Evolutionary conservation across 2,329 filamentous ascomycete species (phyloP).

Genomic region (Chalaropsis ovoidea): DNA sequence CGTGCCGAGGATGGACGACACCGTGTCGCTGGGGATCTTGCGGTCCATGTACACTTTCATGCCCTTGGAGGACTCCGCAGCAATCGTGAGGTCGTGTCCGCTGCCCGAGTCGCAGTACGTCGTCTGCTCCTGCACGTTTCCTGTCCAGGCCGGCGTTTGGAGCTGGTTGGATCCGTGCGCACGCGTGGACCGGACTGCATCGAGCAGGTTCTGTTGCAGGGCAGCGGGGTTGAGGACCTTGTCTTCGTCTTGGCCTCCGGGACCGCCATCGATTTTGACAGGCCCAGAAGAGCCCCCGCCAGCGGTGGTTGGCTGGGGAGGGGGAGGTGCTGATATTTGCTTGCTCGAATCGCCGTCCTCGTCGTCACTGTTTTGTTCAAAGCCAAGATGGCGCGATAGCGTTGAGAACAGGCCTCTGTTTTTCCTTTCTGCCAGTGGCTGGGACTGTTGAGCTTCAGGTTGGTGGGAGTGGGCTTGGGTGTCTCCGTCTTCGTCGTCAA

Average conservation of each 20-base stretch:
- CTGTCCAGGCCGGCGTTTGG: constrained; percentile 60
- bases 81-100: constrained; percentile 60
- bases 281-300: constrained; percentile 10
- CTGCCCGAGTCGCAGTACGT: constrained; percentile 76
- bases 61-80: constrained; percentile 58
- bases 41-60: constrained; percentile 65
- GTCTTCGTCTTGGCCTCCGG: constrained; percentile 33
- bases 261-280: constrained; percentile 20
- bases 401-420: constrained; percentile 56
- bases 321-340: not conserved
- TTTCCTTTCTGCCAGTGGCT: constrained; percentile 34
- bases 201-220: constrained; percentile 60
- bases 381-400: constrained; percentile 56
- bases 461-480: not conserved
- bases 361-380: constrained; percentile 44
- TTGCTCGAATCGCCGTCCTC: constrained; percentile 32
- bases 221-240: constrained; percentile 51
- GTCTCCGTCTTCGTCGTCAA: constrained; percentile 15
- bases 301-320: constrained; percentile 3
- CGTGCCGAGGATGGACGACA: constrained; percentile 47
- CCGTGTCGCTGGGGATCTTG: constrained; percentile 34
- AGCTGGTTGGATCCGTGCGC: constrained; percentile 62
- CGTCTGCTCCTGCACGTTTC: constrained; percentile 64
- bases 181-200: constrained; percentile 68
- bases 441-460: not conserved